A percentile compares a stretch with the other conserved stretches of the same genome.
phyloP scores from a whole-genome alignment of 768 basidiomycete species.

The Pilatotrama ljubarskyi region DNA sequence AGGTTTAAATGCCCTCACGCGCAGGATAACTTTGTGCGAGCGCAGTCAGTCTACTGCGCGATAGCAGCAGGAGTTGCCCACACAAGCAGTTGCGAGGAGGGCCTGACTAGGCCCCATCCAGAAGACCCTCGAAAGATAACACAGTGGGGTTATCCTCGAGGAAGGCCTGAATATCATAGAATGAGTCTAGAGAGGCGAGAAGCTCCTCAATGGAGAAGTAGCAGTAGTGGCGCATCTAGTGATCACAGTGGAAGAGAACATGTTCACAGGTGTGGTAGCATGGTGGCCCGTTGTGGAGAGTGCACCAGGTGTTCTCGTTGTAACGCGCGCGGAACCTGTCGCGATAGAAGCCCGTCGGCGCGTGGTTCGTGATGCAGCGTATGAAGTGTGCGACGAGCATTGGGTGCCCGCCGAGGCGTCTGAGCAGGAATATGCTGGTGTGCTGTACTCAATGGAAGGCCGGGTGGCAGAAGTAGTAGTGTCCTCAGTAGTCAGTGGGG shows the following conservation, averaged over 20 bases:
- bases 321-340: neutral
- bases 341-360: neutral
- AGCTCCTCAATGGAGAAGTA: conserved; percentile 6
- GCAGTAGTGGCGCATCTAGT: neutral
- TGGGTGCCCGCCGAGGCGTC: neutral
- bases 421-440: neutral
- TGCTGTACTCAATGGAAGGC: neutral
- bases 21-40: too few species aligned
- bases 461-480: neutral
- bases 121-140: too few species aligned
- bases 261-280: neutral
- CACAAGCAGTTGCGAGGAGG: too few species aligned
- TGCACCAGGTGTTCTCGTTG: neutral
- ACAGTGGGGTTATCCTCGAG: too few species aligned
- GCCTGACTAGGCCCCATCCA: too few species aligned
- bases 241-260: neutral
- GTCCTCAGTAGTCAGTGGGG: neutral
- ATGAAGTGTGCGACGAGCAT: neutral
- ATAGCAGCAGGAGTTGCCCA: too few species aligned
- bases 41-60: too few species aligned
- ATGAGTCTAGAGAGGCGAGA: too few species aligned
- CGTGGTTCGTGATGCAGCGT: neutral
- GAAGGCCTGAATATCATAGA: too few species aligned
- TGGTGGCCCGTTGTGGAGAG: neutral
- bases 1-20: too few species aligned